These are phyloP conservation scores for Beauveria varroae DNA, from an alignment of 2,329 filamentous ascomycete genomes.

Conservation along the genomic window DNA sequence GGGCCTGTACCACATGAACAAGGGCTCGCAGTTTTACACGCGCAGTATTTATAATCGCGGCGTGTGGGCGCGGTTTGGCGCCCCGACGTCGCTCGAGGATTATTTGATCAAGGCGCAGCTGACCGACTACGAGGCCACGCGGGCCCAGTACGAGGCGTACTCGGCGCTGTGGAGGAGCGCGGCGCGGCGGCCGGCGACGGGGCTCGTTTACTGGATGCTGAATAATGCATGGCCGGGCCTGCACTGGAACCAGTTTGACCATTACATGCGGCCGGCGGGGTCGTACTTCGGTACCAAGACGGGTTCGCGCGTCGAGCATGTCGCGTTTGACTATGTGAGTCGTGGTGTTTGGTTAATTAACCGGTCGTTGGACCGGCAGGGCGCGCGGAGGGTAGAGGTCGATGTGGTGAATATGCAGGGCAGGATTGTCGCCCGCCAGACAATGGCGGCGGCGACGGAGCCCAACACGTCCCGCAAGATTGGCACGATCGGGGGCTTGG, in stretches of 20 bases:
- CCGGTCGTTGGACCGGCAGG: conserved; percentile 33
- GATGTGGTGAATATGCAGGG: conserved; percentile 45
- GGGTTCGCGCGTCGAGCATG: conserved; percentile 42
- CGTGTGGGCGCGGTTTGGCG: conserved; percentile 43
- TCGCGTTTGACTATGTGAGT: conserved; percentile 45
- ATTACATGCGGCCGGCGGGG: conserved; percentile 50
- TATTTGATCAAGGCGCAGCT: conserved; percentile 55
- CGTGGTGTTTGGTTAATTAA: conserved; percentile 47
- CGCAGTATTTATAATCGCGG: conserved; percentile 51
- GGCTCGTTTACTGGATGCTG: conserved; percentile 61
- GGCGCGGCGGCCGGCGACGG: conserved; percentile 47
- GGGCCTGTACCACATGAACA: conserved; percentile 53
- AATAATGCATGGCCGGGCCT: conserved; percentile 58
- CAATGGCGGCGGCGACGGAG: conserved; percentile 25
- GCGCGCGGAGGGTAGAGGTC: conserved; percentile 35
- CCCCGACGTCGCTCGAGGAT: conserved; percentile 43
- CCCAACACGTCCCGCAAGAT: conserved; percentile 36
- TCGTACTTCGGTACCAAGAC: conserved; percentile 53
- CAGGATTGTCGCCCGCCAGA: conserved; percentile 28
- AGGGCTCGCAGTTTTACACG: conserved; percentile 46
- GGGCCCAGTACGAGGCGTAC: conserved; percentile 52
- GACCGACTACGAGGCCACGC: conserved; percentile 56
- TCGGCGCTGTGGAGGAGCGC: conserved; percentile 44
- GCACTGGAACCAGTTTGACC: conserved; percentile 60
- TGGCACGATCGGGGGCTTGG: conserved; percentile 16